A percentile compares a stretch with the other conserved stretches of the same genome.
Conservation (phyloP, 352 stramenopile species). For the Phytophthora hibernalis region DNA sequence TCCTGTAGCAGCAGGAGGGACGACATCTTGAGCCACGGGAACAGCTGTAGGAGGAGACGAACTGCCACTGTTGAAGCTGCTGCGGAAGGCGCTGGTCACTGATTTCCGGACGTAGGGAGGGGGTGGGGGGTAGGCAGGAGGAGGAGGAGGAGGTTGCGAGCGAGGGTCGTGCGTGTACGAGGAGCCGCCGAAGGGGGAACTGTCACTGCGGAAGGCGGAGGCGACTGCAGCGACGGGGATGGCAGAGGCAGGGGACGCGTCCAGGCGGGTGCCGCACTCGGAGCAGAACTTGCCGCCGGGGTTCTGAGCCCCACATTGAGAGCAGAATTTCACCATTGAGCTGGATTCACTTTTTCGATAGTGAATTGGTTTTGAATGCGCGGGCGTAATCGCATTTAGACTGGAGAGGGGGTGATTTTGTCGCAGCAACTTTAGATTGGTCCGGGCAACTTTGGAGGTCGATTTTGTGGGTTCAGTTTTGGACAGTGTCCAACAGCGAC, state of each 20-base stretch:
- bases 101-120: slow-evolving; percentile 26
- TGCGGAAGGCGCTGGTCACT: slow-evolving; percentile 37
- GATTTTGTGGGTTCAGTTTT: no score
- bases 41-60: slow-evolving; percentile 20
- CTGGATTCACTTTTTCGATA: no score
- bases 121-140: slow-evolving; percentile 23
- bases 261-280: slow-evolving; percentile 62
- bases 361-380: no score
- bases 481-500: no score
- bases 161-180: slow-evolving; percentile 25
- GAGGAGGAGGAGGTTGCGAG: slow-evolving; percentile 17
- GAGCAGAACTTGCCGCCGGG: slow-evolving; percentile 69
- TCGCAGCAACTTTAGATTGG: no score
- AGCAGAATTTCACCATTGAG: slow-evolving; percentile 63
- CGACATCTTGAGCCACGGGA: slow-evolving; percentile 33
- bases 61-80: slow-evolving; percentile 21
- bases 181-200: slow-evolving; percentile 24
- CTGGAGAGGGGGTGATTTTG: no score
- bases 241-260: slow-evolving; percentile 15
- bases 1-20: slow-evolving; percentile 58
- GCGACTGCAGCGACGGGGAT: slow-evolving; percentile 29
- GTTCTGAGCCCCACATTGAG: slow-evolving; percentile 60
- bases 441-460: no score
- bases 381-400: no score
- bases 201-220: slow-evolving; percentile 34